Base-by-base conservation (phyloP, 2,329 filamentous ascomycete species). In the Elsinoe arachidis region DNA sequence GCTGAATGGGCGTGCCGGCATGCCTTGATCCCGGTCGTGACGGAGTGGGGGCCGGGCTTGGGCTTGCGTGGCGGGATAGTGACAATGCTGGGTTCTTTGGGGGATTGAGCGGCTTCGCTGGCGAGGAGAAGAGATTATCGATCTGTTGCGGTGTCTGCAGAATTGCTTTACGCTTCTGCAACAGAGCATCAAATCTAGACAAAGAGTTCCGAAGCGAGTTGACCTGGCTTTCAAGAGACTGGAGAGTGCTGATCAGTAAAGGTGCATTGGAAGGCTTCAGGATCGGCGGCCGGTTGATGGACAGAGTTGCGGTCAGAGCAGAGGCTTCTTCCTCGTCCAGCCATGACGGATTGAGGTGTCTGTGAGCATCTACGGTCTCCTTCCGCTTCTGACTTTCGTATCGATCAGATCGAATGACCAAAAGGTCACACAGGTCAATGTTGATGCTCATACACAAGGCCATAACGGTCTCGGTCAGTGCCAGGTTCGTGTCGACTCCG, bases 401-500 rank as follows among this genome's bases (percentile, higher is more conserved):
- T 9, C 39, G 39, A 37, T 76, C 3, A 88, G 87, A 55, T 15
- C 86, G 83, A 14, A 89, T 84, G 5, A 92, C 76, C 30, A 97
- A 75, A 92, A 93, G 99, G n/a, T 88, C 87, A 66, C 96, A 90
- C 11, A 96, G 78, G 17, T 85, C 83, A 67, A 96, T 86, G 61
- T 88, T 87, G 5, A 90, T 87, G 64, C 93, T 97, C 0, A 88
- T 84, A 10, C 88, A 88, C 39, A 99, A 77, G 62, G 89, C 87
- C 26, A 95, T 81, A 43, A 97, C 77, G 0, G 87, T 81, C 65
- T 95, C 88, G 0, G 92, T 97, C 1, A 96, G 77, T 0, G 87
- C 87, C 2, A 99, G 75, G 64, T 99, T 99, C 2, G 88, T 91
- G 64, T 96, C 90, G 2, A 97, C 84, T 2, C 90, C 86, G 65